Conservation (phyloP, 176 grass and related monocot genomes). For the Cenchrus fungigraminus region DNA sequence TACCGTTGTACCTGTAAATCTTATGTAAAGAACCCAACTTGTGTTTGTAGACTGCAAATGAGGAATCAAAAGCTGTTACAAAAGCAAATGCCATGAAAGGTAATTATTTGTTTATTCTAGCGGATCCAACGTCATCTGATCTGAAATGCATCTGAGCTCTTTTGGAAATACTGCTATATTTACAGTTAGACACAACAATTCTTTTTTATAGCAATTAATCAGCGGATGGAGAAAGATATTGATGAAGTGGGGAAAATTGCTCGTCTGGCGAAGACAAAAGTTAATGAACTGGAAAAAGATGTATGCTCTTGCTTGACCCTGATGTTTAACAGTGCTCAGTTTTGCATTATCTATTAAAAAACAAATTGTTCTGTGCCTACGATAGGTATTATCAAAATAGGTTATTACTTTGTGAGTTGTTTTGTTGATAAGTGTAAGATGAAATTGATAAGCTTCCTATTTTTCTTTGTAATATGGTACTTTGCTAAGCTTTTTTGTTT, state of each 20-base stretch:
- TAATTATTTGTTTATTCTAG: constrained; percentile 21
- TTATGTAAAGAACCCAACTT: not conserved
- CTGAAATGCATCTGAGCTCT: not conserved
- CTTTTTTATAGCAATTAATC: constrained; percentile 77
- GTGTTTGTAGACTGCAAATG: constrained; percentile 73
- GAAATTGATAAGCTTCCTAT: not conserved
- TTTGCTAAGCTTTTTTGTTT: not conserved
- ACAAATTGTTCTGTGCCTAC: not conserved
- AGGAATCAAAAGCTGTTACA: constrained; percentile 90
- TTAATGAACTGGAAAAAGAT: constrained; percentile 92
- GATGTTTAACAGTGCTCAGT: not conserved
- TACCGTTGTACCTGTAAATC: not conserved
- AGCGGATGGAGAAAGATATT: constrained; percentile 94
- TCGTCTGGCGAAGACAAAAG: constrained; percentile 78
- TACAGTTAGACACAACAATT: constrained; percentile 13
- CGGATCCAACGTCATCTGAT: not conserved
- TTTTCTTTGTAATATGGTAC: not conserved
- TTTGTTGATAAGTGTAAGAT: not conserved
- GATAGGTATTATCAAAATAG: not conserved
- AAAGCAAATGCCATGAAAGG: constrained; percentile 94
- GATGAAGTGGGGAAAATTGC: constrained; percentile 93
- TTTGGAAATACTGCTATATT: constrained; percentile 9
- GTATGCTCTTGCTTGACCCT: constrained; percentile 55
- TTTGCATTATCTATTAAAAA: constrained; percentile 2
- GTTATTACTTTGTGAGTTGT: not conserved